phyloP scores from a whole-genome alignment of 2,329 filamentous ascomycete genomes.

The Colletotrichum ledebouriae region DNA sequence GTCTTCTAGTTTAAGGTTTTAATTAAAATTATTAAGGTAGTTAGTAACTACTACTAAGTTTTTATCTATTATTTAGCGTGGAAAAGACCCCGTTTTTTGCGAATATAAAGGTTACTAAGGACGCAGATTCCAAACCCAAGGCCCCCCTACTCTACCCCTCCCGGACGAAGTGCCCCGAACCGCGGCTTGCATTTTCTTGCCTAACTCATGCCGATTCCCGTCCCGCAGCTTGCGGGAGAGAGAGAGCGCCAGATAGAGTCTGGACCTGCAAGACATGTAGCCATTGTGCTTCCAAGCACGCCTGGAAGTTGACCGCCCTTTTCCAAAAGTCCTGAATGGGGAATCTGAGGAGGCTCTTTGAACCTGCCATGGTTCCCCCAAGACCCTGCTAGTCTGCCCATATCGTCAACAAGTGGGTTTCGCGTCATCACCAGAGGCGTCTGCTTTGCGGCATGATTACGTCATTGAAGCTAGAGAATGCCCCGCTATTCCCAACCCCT shows the following conservation, averaged over 20 bases:
- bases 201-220: not conserved
- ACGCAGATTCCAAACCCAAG: constrained; percentile 3
- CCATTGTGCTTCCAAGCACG: not conserved
- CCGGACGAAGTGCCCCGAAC: constrained; percentile 27
- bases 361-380: not conserved
- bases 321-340: too few species aligned
- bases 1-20: too few species aligned
- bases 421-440: constrained; percentile 10
- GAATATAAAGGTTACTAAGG: too few species aligned
- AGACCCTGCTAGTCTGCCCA: not conserved
- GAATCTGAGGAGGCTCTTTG: not conserved
- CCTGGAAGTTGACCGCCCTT: not conserved
- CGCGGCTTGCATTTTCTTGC: not conserved
- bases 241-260: not conserved
- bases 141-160: not conserved
- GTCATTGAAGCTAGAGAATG: constrained; percentile 22
- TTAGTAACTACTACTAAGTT: too few species aligned
- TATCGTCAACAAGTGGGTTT: constrained; percentile 3
- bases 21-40: too few species aligned
- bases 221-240: not conserved
- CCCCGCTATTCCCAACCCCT: constrained; percentile 27
- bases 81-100: too few species aligned
- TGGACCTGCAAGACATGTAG: constrained; percentile 6
- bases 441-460: constrained; percentile 27
- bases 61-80: too few species aligned